Percentiles rank a stretch among this genome's conserved stretches.
These are phyloP conservation scores for Viola odorata DNA, from an alignment of 345 rosid genomes.

Conservation along the genomic window DNA sequence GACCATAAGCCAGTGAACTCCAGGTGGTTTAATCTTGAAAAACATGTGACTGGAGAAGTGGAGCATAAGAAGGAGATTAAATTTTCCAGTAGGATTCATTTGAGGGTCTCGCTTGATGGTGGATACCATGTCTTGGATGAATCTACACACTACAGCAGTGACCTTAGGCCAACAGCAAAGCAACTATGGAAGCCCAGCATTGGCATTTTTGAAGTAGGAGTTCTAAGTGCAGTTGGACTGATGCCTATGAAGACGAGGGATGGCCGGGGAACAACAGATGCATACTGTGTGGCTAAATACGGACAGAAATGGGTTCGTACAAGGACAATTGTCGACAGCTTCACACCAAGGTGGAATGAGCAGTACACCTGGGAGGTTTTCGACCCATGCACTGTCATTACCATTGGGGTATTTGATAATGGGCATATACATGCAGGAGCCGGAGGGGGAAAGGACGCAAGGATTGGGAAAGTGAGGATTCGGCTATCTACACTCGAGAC, in stretches of 20 bases:
- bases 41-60: constrained; percentile 17
- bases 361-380: constrained; percentile 32
- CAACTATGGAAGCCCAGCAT: constrained; percentile 32
- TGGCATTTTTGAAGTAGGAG: constrained; percentile 26
- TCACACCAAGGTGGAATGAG: constrained; percentile 25
- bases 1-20: constrained; percentile 31
- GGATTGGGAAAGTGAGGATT: constrained; percentile 31
- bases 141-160: constrained; percentile 29
- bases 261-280: constrained; percentile 26
- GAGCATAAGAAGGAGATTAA: constrained; percentile 25
- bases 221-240: constrained; percentile 23
- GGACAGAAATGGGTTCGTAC: constrained; percentile 32
- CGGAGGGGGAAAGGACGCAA: constrained; percentile 23
- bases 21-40: constrained; percentile 28
- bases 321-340: constrained; percentile 26
- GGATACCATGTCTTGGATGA: constrained; percentile 32
- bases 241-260: constrained; percentile 25
- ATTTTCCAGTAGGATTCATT: constrained; percentile 25
- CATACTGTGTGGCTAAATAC: constrained; percentile 27
- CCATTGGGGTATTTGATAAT: constrained; percentile 27
- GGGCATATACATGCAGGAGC: constrained; percentile 21
- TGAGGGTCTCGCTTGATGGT: constrained; percentile 25
- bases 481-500: constrained; percentile 28
- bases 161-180: constrained; percentile 30
- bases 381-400: constrained; percentile 30